These are phyloP conservation scores for Ogataea parapolymorpha DNA, from an alignment of 805 yeast genomes.

Conservation along the genomic window DNA sequence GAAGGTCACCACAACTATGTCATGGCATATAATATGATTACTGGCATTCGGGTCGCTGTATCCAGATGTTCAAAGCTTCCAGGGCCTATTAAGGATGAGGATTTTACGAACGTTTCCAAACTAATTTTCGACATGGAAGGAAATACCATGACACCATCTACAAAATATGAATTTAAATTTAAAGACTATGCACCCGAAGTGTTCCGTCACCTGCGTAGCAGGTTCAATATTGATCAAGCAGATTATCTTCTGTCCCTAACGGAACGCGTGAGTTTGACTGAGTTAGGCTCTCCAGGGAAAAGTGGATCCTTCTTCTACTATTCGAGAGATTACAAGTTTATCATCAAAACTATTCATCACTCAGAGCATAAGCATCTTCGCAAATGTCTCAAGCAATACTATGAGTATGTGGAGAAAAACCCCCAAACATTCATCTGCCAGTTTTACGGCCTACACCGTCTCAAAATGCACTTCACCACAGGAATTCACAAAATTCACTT, in stretches of 20 bases:
- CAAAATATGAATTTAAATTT: conserved; percentile 93
- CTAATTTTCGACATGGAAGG: conserved; percentile 85
- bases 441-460: conserved; percentile 91
- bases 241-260: conserved; percentile 91
- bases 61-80: conserved; percentile 86
- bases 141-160: conserved; percentile 85
- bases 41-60: conserved; percentile 94
- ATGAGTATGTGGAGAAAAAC: conserved; percentile 72
- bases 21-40: conserved; percentile 94
- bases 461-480: conserved; percentile 72
- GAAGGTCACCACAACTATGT: conserved; percentile 94
- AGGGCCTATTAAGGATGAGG: conserved; percentile 65
- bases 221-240: conserved; percentile 91
- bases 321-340: conserved; percentile 88
- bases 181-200: conserved; percentile 96
- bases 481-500: conserved; percentile 76
- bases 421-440: conserved; percentile 93
- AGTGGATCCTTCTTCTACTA: conserved; percentile 95
- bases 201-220: conserved; percentile 74
- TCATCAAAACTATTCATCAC: conserved; percentile 93
- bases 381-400: conserved; percentile 68
- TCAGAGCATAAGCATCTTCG: conserved; percentile 85
- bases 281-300: conserved; percentile 93
- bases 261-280: conserved; percentile 87
- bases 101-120: conserved; percentile 71